phyloP scores from a whole-genome alignment of 768 basidiomycete species.

The Suillus clintonianus region DNA sequence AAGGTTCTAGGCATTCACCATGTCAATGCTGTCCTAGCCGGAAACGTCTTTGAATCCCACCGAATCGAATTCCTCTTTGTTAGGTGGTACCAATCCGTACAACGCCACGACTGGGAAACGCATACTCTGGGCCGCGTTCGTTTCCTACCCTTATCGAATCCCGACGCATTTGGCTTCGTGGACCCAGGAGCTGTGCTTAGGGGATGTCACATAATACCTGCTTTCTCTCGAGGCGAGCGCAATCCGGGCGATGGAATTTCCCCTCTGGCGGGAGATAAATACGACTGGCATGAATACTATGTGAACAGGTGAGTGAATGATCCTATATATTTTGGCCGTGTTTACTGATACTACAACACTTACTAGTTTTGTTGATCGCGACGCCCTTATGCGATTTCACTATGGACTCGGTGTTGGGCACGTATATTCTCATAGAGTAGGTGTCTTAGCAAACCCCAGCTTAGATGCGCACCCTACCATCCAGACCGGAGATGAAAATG shows the following conservation, averaged over 20 bases:
- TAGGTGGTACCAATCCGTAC: neutral
- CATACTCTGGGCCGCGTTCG: constrained; percentile 5
- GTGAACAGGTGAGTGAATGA: constrained; percentile 24
- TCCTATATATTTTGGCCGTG: neutral
- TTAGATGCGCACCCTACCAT: neutral
- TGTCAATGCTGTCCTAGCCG: constrained; percentile 4
- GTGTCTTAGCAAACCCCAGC: neutral
- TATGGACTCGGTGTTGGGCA: constrained; percentile 2
- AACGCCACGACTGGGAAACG: neutral
- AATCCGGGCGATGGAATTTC: constrained; percentile 2
- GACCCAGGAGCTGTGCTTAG: constrained; percentile 32
- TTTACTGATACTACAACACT: neutral
- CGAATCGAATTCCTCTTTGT: constrained; percentile 6
- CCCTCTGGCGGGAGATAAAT: neutral
- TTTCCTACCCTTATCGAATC: constrained; percentile 4
- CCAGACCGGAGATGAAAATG: neutral
- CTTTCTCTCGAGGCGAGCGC: constrained; percentile 22
- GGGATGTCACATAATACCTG: constrained; percentile 34
- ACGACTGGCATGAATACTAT: constrained; percentile 22
- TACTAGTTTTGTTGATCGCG: constrained; percentile 5
- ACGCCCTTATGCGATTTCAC: constrained; percentile 3
- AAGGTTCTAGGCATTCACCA: constrained; percentile 18
- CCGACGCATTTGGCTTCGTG: constrained; percentile 35
- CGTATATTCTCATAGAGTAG: neutral
- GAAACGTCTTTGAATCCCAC: constrained; percentile 2